A percentile compares a stretch with the other conserved stretches of the same genome.
Evolutionary conservation across 2,329 filamentous ascomycete species (phyloP).

Genomic region (Fusarium sublunatum): DNA sequence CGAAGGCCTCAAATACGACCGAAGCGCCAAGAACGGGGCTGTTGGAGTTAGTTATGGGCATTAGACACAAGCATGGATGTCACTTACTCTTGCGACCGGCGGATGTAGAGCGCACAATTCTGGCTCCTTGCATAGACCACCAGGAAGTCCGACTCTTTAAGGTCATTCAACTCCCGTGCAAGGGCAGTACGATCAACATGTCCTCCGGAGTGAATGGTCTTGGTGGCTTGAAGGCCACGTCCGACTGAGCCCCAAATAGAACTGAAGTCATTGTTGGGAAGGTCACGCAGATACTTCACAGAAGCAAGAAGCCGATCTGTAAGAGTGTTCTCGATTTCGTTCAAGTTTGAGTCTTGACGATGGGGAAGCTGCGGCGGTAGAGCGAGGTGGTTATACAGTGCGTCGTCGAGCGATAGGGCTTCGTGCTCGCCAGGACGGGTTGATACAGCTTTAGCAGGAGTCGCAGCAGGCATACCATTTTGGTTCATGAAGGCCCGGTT

Average conservation of each 20-base stretch:
- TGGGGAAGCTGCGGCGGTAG: slow-evolving; percentile 42
- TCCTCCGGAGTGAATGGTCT: slow-evolving; percentile 28
- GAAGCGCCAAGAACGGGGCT: slow-evolving; percentile 43
- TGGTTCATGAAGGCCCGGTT: background rate
- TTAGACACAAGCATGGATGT: background rate
- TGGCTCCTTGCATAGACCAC: slow-evolving; percentile 42
- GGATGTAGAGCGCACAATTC: slow-evolving; percentile 50
- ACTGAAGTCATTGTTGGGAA: slow-evolving; percentile 22
- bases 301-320: slow-evolving; percentile 30
- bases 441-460: background rate
- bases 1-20: slow-evolving; percentile 66
- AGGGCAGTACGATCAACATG: slow-evolving; percentile 35
- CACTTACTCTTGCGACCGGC: slow-evolving; percentile 45
- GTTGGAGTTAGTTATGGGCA: background rate
- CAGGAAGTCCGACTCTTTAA: slow-evolving; percentile 34
- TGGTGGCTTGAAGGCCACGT: slow-evolving; percentile 37
- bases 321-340: slow-evolving; percentile 27
- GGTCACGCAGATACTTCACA: slow-evolving; percentile 30
- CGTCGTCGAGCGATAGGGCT: slow-evolving; percentile 27
- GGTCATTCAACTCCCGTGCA: slow-evolving; percentile 26
- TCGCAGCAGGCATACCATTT: background rate
- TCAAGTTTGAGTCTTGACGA: slow-evolving; percentile 28
- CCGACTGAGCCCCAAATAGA: slow-evolving; percentile 32
- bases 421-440: slow-evolving; percentile 2
- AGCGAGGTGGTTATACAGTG: slow-evolving; percentile 43